Percentiles rank a stretch among this genome's conserved stretches.
Conservation (phyloP, 768 basidiomycete species). For the Megacollybia marginata region DNA sequence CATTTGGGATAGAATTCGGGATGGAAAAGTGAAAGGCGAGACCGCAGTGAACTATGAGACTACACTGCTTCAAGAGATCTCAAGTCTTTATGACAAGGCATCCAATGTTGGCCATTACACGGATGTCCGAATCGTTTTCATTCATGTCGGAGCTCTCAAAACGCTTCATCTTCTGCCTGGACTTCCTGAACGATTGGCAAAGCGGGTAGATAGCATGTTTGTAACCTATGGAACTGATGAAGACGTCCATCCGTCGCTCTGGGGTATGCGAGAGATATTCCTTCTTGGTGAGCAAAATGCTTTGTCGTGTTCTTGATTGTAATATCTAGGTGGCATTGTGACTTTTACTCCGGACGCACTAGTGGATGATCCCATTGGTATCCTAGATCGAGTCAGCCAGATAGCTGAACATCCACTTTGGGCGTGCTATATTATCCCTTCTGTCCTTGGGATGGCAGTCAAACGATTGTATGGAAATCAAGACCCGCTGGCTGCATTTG, state of each 20-base stretch:
- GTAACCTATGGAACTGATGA: conserved; percentile 64
- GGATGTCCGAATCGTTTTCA: conserved; percentile 49
- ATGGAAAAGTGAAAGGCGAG: conserved; percentile 21
- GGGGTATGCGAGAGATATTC: conserved; percentile 64
- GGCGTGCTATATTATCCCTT: conserved; percentile 60
- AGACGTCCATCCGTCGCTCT: conserved; percentile 38
- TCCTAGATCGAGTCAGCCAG: conserved; percentile 40
- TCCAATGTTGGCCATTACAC: conserved; percentile 26
- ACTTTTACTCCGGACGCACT: conserved; percentile 65
- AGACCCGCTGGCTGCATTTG: conserved; percentile 34
- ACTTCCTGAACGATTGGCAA: conserved; percentile 38
- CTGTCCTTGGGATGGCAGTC: conserved; percentile 50
- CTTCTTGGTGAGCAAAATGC: conserved; percentile 45
- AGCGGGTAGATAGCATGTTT: conserved; percentile 44
- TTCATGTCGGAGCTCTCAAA: conserved; percentile 52
- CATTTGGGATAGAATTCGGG: conserved; percentile 39
- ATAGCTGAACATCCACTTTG: conserved; percentile 58
- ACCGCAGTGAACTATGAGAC: conserved; percentile 27
- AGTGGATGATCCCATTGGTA: conserved; percentile 40
- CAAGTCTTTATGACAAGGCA: conserved; percentile 34
- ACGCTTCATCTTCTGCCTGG: conserved; percentile 41
- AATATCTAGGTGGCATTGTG: conserved; percentile 54
- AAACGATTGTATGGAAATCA: conserved; percentile 27
- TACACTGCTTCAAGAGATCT: conserved; percentile 29
- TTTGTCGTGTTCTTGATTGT: not conserved